Base-by-base conservation (phyloP, 1,284 basidiomycete genomes). In the Moniliella sp. region DNA sequence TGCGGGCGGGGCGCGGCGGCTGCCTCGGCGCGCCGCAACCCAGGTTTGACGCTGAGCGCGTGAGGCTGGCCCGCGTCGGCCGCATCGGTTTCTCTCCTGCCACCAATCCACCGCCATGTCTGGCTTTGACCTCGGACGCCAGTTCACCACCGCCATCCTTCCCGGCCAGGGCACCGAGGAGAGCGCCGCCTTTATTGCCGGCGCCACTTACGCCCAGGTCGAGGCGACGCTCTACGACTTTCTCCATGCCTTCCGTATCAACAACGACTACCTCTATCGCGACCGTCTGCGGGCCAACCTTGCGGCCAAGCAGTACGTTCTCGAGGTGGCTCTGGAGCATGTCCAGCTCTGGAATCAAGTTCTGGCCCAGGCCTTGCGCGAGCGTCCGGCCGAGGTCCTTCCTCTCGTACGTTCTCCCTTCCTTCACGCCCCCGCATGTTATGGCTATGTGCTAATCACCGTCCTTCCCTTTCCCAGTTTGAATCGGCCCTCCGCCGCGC, bases 321-420 rank as follows among this genome's bases (percentile, higher is more conserved):
- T 97, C 14, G 86, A 97, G 53, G 76, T 97, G 13, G 81, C 91
- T 61, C 69, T 97, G 43, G 72, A 76, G 30, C 83, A 97, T 63
- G 64, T 99, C 28, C 73, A 76, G 42, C 68, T 88, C 14, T 97
- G 77, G 68, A 84, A 86, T 53, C 82, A 91, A 48, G 80, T 88
- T 54, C 68, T 99, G 12, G 83, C 83, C 1, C 81, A 88, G 58
- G 72, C 73, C 15, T 74, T 94, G 34, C 79, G 91, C 51, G 79
- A 86, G 46, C 68, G 69, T 45, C 91, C 91, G 2, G 74, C 76
- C 13, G 91, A 94, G 44, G 72, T 88, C 37, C 65, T 97, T 25
- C 82, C 84, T 14, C 62, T 91, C 46, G 86, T 91, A 39, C 40
- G 66, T 60, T 11, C 2, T 17, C n/a, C 5, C 3, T 13, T 3